Evolutionary conservation across 176 grass and related monocot species (phyloP).

Genomic region (Oropetium thomaeum): DNA sequence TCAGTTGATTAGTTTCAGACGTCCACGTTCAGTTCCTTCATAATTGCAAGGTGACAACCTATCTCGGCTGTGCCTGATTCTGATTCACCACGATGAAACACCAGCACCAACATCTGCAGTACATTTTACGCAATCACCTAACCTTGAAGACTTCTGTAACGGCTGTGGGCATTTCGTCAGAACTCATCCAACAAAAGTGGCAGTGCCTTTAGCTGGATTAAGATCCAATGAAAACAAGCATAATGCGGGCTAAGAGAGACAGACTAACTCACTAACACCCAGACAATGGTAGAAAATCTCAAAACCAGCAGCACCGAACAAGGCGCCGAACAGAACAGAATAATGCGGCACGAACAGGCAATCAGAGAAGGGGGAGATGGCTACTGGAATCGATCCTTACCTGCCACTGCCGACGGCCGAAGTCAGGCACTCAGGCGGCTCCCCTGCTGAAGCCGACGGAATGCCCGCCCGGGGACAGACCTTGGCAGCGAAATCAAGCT

Average conservation of each 20-base stretch:
- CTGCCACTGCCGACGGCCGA: background rate
- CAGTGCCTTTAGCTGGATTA: background rate
- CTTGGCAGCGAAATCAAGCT: too few species aligned
- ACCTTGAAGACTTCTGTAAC: background rate
- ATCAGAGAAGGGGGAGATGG: background rate
- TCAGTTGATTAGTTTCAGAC: slow-evolving; percentile 15
- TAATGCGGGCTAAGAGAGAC: background rate
- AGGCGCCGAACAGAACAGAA: background rate
- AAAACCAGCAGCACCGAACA: background rate
- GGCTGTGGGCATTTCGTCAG: background rate
- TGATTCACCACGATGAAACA: background rate
- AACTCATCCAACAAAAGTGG: background rate
- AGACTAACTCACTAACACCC: too few species aligned
- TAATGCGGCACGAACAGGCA: background rate
- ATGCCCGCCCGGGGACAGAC: background rate
- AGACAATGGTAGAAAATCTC: background rate
- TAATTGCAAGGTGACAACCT: too few species aligned
- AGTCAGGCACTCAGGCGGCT: too few species aligned
- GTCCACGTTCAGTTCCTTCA: background rate
- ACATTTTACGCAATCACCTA: background rate
- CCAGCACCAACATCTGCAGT: background rate
- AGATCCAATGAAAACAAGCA: background rate
- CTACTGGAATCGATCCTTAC: background rate
- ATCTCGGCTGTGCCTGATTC: background rate
- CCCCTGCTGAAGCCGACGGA: background rate